Evolutionary conservation across 768 basidiomycete species (phyloP).

Genomic region (Boletellus ananas): DNA sequence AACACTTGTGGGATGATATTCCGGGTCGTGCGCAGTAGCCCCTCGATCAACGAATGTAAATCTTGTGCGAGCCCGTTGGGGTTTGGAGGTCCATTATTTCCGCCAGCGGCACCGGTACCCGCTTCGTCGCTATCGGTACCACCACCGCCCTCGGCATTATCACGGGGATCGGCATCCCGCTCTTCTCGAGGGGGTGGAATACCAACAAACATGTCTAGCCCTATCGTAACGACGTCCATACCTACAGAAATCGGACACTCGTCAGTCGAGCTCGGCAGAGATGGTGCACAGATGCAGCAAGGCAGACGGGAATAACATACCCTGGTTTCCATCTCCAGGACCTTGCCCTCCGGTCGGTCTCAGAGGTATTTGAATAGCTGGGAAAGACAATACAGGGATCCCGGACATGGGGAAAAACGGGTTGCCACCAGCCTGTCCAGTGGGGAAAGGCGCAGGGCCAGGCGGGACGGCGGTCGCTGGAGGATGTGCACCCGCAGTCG

Average conservation of each 20-base stretch:
- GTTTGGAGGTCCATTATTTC: slow-evolving; percentile 17
- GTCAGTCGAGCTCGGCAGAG: slow-evolving; percentile 19
- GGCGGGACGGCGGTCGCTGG: slow-evolving; percentile 1
- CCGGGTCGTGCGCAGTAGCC: slow-evolving; percentile 23
- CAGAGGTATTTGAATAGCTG: slow-evolving; percentile 24
- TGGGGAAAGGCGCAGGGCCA: background rate
- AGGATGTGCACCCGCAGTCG: slow-evolving; percentile 1
- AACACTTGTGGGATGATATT: slow-evolving; percentile 24
- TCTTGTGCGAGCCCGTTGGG: slow-evolving; percentile 21
- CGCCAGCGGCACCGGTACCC: slow-evolving; percentile 11
- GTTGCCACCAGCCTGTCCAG: slow-evolving; percentile 5
- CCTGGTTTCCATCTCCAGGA: slow-evolving; percentile 17
- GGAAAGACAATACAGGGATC: slow-evolving; percentile 27
- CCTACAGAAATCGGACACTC: slow-evolving; percentile 12
- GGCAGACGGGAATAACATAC: slow-evolving; percentile 9
- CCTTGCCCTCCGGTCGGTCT: slow-evolving; percentile 8
- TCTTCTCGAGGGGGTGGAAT: slow-evolving; percentile 11
- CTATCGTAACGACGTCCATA: slow-evolving; percentile 35
- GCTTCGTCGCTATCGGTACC: background rate
- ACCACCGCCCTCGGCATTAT: slow-evolving; percentile 5
- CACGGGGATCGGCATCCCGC: slow-evolving; percentile 8
- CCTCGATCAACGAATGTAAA: slow-evolving; percentile 25
- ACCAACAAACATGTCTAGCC: slow-evolving; percentile 38
- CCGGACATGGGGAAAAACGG: slow-evolving; percentile 21
- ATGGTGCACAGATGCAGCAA: slow-evolving; percentile 4